These are phyloP conservation scores for Xylariaceae sp. DNA, from an alignment of 2,329 filamentous ascomycete genomes.

Conservation along the genomic window DNA sequence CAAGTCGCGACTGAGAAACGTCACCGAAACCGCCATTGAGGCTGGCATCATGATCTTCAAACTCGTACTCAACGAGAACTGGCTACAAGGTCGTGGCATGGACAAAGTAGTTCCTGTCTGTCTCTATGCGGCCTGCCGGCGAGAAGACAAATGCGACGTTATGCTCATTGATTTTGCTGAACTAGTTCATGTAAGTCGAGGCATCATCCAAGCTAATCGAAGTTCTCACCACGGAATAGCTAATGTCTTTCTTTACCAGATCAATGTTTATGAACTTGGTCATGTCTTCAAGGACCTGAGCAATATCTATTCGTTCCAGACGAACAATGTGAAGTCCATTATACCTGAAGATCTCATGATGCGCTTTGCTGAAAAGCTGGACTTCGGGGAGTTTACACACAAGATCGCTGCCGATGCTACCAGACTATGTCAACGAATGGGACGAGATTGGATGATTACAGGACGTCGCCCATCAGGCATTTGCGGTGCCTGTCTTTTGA, in stretches of 20 bases:
- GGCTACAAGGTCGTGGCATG: constrained; percentile 79
- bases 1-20: constrained; percentile 49
- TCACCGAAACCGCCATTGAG: constrained; percentile 59
- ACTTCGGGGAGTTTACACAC: constrained; percentile 77
- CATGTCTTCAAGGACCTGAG: constrained; percentile 82
- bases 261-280: constrained; percentile 90
- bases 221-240: background rate
- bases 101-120: constrained; percentile 85
- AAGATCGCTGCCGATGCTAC: constrained; percentile 85
- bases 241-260: constrained; percentile 32
- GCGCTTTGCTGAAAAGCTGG: constrained; percentile 84
- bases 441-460: constrained; percentile 93
- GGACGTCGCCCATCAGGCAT: constrained; percentile 90
- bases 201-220: background rate
- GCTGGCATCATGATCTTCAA: constrained; percentile 69
- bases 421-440: constrained; percentile 86
- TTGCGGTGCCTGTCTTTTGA: constrained; percentile 87
- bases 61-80: constrained; percentile 67
- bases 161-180: constrained; percentile 97
- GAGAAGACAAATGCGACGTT: constrained; percentile 70
- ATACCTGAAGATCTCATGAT: constrained; percentile 87
- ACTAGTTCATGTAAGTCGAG: constrained; percentile 45
- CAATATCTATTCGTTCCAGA: constrained; percentile 64
- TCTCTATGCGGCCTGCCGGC: constrained; percentile 82
- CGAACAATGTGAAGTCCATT: constrained; percentile 55